Evolutionary conservation across 306 rosid species (phyloP), one percentile per base, ranked within the genome.

Genomic region (Dryas octopetala): DNA sequence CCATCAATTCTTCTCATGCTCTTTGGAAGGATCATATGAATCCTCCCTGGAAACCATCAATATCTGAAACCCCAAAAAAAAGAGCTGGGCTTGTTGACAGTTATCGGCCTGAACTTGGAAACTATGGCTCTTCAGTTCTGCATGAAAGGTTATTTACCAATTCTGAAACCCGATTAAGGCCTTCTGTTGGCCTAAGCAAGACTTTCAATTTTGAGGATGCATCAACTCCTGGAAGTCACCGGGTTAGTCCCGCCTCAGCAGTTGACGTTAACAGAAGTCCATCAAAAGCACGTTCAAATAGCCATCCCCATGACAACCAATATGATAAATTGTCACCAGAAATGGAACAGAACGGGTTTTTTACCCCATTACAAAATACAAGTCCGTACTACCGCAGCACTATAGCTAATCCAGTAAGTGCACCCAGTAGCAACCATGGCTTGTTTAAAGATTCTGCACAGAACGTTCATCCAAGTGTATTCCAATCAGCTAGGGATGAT

Each of bases 11-110:
- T 62, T 76, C 91, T 58, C 58, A 52, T 45, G 15, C 81, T 52
- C 79, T 69, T 45, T 80, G 80, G 74, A 68, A 72, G 40, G 88
- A 86, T 50, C 83, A 66, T 69, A 66, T 86, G n/a, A 12, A 54
- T 66, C 57, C 81, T 57, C 52, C 76, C 74, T 66, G 84, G 85
- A 84, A 83, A 66, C 85, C 90, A 14, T 80, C 87, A 15, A 75
- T 78, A 76, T 77, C 79, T 45, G 90, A 84, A 82, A 84, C 84
- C 60, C 77, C 91, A 15, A 46, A 81, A 45, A 89, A 80, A 82
- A 57, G 74, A 73, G 83, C 77, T 61, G 89, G 84, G 65, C 67
- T 87, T 57, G 79, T 84, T 76, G 85, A 85, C n/a, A 53, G 62
- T 71, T 50, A 70, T 76, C 84, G 6, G 62, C 57, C 83, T 61